A percentile compares a stretch with the other conserved stretches of the same genome.
These are phyloP conservation scores for Leptosphaerulina australis DNA, from an alignment of 2,329 filamentous ascomycete genomes.

Conservation along the genomic window DNA sequence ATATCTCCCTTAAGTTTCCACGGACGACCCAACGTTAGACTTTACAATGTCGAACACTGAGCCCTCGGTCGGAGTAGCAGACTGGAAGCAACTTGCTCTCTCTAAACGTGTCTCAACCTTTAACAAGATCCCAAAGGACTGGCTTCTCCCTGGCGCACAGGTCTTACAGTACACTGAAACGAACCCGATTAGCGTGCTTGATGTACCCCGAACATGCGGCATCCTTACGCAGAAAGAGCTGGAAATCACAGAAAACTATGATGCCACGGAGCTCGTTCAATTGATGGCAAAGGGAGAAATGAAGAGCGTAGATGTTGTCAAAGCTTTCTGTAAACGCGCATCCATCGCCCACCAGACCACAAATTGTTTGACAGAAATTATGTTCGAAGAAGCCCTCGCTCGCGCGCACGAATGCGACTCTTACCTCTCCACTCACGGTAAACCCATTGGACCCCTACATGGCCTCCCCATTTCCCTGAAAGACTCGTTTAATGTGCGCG, in stretches of 20 bases:
- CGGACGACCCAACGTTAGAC: neutral
- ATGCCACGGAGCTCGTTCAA: slow-evolving; percentile 41
- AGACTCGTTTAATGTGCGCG: slow-evolving; percentile 67
- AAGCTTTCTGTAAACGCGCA: slow-evolving; percentile 61
- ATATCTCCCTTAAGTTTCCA: neutral
- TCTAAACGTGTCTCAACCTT: slow-evolving; percentile 37
- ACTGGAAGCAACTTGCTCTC: slow-evolving; percentile 41
- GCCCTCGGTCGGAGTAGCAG: slow-evolving; percentile 9
- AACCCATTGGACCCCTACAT: slow-evolving; percentile 58
- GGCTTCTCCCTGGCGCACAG: slow-evolving; percentile 37
- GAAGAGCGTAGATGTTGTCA: slow-evolving; percentile 53
- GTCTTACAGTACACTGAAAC: slow-evolving; percentile 26
- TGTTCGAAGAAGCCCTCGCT: slow-evolving; percentile 51
- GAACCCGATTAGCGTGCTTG: slow-evolving; percentile 35
- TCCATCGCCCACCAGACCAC: slow-evolving; percentile 65
- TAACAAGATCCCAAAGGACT: slow-evolving; percentile 42
- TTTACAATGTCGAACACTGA: neutral
- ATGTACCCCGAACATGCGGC: slow-evolving; percentile 39
- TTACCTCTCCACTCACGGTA: slow-evolving; percentile 46
- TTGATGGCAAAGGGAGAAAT: slow-evolving; percentile 32
- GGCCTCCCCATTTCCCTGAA: slow-evolving; percentile 56
- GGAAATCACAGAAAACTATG: slow-evolving; percentile 43
- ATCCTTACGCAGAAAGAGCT: slow-evolving; percentile 42
- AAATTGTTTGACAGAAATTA: slow-evolving; percentile 53
- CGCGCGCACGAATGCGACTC: slow-evolving; percentile 49